These are phyloP conservation scores for Aspergillus ochraceoroseus DNA, from an alignment of 2,329 filamentous ascomycete genomes.

Conservation along the genomic window DNA sequence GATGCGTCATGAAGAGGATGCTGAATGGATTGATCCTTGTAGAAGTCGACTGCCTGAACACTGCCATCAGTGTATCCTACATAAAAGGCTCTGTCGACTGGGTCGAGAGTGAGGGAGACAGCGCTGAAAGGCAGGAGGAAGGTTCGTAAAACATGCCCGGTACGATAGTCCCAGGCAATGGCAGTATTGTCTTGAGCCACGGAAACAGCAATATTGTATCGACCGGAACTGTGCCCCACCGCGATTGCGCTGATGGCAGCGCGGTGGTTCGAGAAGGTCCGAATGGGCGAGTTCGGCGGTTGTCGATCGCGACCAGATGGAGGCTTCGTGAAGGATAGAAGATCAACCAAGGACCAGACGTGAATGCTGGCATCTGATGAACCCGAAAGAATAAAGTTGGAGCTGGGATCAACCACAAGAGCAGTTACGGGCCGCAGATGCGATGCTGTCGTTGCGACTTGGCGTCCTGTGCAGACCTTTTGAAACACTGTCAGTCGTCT, in stretches of 20 bases:
- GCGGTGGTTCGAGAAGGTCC: slow-evolving; percentile 70
- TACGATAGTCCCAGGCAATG: slow-evolving; percentile 88
- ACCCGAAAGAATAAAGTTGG: slow-evolving; percentile 45
- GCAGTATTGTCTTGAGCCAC: slow-evolving; percentile 81
- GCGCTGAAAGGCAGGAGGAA: slow-evolving; percentile 72
- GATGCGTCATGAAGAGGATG: slow-evolving; percentile 35
- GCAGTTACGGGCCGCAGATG: slow-evolving; percentile 59
- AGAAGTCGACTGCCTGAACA: slow-evolving; percentile 76
- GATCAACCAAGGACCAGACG: slow-evolving; percentile 76
- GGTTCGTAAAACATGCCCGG: slow-evolving; percentile 70
- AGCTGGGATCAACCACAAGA: slow-evolving; percentile 64
- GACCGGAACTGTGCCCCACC: slow-evolving; percentile 62
- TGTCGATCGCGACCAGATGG: slow-evolving; percentile 39
- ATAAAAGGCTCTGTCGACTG: slow-evolving; percentile 76
- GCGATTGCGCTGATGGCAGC: slow-evolving; percentile 46
- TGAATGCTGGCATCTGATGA: slow-evolving; percentile 76
- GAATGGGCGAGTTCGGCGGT: slow-evolving; percentile 60
- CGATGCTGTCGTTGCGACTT: slow-evolving; percentile 43
- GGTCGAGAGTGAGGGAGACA: slow-evolving; percentile 69
- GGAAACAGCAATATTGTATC: slow-evolving; percentile 78
- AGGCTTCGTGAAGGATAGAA: slow-evolving; percentile 59
- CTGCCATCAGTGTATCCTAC: slow-evolving; percentile 74
- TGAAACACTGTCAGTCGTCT: slow-evolving; percentile 11
- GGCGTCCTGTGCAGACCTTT: slow-evolving; percentile 44
- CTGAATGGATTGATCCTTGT: slow-evolving; percentile 44